Evolutionary conservation across 169 alveolate species (phyloP).

Genomic region (Plasmodium ovale): DNA sequence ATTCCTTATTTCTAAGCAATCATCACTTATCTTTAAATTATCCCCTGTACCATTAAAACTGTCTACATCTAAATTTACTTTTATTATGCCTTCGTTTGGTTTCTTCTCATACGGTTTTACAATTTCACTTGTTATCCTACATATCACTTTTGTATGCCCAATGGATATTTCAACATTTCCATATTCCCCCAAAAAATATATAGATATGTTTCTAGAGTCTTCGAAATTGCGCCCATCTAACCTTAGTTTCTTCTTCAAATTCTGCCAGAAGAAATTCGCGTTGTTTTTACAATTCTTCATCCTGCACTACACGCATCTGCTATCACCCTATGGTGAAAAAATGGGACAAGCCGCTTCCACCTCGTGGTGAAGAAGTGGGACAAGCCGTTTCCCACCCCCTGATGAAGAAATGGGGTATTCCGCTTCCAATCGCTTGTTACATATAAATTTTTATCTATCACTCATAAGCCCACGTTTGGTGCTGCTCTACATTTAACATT

Average conservation of each 20-base stretch:
- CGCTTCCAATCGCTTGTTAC: too few relatives aligned
- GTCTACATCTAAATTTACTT: slow-evolving; percentile 63
- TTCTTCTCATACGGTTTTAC: slow-evolving; percentile 58
- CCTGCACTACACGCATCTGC: neutral
- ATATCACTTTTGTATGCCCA: slow-evolving; percentile 59
- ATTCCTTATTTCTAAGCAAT: slow-evolving; percentile 60
- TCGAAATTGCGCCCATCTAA: slow-evolving; percentile 69
- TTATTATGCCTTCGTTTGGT: slow-evolving; percentile 55
- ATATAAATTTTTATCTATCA: too few relatives aligned
- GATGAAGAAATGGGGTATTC: too few relatives aligned
- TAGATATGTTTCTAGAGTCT: slow-evolving; percentile 53
- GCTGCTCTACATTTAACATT: too few relatives aligned
- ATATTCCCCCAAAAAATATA: slow-evolving; percentile 50
- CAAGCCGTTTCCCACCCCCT: too few relatives aligned
- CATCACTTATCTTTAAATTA: slow-evolving; percentile 31
- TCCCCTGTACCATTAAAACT: slow-evolving; percentile 28
- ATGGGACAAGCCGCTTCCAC: too few relatives aligned
- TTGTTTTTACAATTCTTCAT: slow-evolving; percentile 66
- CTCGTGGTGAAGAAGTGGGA: too few relatives aligned
- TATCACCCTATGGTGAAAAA: neutral
- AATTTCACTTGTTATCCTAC: slow-evolving; percentile 66
- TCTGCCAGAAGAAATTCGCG: slow-evolving; percentile 43
- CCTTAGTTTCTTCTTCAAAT: slow-evolving; percentile 43
- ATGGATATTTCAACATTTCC: slow-evolving; percentile 61
- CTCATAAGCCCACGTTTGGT: too few relatives aligned